phyloP scores from a whole-genome alignment of 139 green algal genomes.

The Monoraphidium neglectum region DNA sequence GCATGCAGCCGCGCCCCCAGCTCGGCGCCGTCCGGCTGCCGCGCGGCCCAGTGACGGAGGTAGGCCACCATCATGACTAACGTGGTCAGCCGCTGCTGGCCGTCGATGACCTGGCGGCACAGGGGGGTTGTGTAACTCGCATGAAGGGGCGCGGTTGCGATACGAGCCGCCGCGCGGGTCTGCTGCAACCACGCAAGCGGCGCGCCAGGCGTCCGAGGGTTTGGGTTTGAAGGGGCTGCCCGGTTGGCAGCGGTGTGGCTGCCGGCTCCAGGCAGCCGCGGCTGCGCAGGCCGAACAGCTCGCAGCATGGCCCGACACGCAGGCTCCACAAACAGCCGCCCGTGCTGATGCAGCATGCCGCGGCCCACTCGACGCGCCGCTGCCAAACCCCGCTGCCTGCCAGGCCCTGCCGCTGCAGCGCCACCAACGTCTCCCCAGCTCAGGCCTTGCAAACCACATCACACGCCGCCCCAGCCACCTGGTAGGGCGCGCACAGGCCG shows the following conservation, averaged over 20 bases:
- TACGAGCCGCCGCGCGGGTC: too few species aligned
- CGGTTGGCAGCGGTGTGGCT: neutral
- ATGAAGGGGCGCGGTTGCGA: neutral
- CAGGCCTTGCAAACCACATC: neutral
- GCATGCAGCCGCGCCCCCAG: slow-evolving; percentile 37
- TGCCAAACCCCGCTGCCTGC: too few species aligned
- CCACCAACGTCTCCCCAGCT: too few species aligned
- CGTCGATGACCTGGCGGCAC: slow-evolving; percentile 56
- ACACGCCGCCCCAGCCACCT: slow-evolving; percentile 3
- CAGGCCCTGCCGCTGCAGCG: too few species aligned
- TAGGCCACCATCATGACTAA: slow-evolving; percentile 60
- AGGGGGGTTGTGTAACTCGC: neutral
- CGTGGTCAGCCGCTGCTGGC: slow-evolving; percentile 64
- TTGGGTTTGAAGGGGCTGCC: neutral
- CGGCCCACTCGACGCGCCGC: too few species aligned
- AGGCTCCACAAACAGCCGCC: too few species aligned
- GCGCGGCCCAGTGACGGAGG: slow-evolving; percentile 43
- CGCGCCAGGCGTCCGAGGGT: neutral
- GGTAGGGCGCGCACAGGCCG: slow-evolving; percentile 28
- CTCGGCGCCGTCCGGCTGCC: slow-evolving; percentile 4
- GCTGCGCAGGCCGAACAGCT: too few species aligned
- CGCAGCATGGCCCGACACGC: too few species aligned
- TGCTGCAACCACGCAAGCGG: too few species aligned
- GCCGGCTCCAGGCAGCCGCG: too few species aligned
- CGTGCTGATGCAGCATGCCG: too few species aligned